Evolutionary conservation across 2,329 filamentous ascomycete species (phyloP).

Genomic region (Amylocarpus encephaloides): DNA sequence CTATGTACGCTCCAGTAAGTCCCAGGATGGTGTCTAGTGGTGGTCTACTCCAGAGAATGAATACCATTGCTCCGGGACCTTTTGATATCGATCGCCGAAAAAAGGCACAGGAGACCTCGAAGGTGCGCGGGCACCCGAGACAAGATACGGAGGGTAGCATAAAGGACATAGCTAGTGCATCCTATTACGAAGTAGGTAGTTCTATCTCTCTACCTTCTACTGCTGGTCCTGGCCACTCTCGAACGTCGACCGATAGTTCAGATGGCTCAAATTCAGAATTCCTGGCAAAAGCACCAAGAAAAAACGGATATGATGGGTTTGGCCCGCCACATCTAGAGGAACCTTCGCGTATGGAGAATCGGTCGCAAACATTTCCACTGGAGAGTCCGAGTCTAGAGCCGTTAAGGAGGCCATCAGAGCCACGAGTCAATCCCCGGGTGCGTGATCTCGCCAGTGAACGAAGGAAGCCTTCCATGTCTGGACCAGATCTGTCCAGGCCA

Average conservation of each 20-base stretch:
- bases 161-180: slow-evolving; percentile 11
- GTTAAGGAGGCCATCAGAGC: slow-evolving; percentile 22
- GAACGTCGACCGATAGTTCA: slow-evolving; percentile 22
- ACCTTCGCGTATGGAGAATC: slow-evolving; percentile 29
- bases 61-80: slow-evolving; percentile 59
- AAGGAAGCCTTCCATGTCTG: slow-evolving; percentile 23
- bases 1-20: slow-evolving; percentile 42
- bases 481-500: slow-evolving; percentile 26
- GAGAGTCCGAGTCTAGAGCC: slow-evolving; percentile 16
- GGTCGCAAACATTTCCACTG: slow-evolving; percentile 31
- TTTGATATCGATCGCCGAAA: slow-evolving; percentile 47
- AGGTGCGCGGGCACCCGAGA: slow-evolving; percentile 27
- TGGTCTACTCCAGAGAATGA: slow-evolving; percentile 54
- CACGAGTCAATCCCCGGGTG: slow-evolving; percentile 8
- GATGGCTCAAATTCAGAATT: slow-evolving; percentile 17
- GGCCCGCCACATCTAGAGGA: slow-evolving; percentile 39
- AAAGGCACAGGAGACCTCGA: slow-evolving; percentile 19
- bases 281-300: slow-evolving; percentile 29
- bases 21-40: slow-evolving; percentile 38
- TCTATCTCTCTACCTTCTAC: slow-evolving; percentile 19
- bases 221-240: slow-evolving; percentile 20
- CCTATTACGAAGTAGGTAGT: slow-evolving; percentile 7
- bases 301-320: slow-evolving; percentile 54
- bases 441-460: slow-evolving; percentile 4
- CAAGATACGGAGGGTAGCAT: slow-evolving; percentile 20